Base-by-base conservation (phyloP, 2,329 filamentous ascomycete species). In the Trichoderma sp. region DNA sequence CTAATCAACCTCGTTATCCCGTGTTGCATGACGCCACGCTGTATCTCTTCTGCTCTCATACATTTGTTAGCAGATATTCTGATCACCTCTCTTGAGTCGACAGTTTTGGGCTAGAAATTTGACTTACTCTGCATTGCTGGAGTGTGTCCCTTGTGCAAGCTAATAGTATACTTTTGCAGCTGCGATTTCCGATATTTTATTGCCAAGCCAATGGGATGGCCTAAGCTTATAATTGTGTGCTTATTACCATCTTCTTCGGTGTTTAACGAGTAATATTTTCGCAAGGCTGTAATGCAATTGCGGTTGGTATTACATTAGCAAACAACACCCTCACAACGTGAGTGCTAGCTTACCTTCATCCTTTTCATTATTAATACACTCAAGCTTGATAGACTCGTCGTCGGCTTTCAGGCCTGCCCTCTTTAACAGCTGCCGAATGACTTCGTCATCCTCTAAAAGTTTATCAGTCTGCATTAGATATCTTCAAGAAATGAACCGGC, bases 111-210 rank as follows among this genome's bases (percentile, higher is more conserved):
- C 3, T 28, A 18, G 8, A 28, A 24, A 4, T 56, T 49, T 16
- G 5, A 34, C 69, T 69, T 63, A 70, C 66, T 68, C 46, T 69
- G 59, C 69, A 70, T 68, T 6, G 59, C 66, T 11, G 51, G 43
- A 14, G 58, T 49, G n/a, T 61, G 37, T 24, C 59, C 59, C 30
- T 70, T 70, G 24, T 63, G 56, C 5, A 70, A 6, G 11, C 37
- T 60, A 34, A 70, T 66, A 1, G 43, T 60, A 30, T 70, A 61
- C 21, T 58, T 60, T 21, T 66, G 54, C 0, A 70, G 43, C 18
- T 56, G 34, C 2, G 66, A 65, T 18, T 37, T 59, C 16, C 39
- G 43, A 30, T 66, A 70, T 26, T 58, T 59, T 0, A 46, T 61
- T 0, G 68, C 54, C 4, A 70, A 54, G 13, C 67, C 54, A 24